Evolutionary conservation across 257 asterid species (phyloP).

Genomic region (Nyctanthes arbortristis): DNA sequence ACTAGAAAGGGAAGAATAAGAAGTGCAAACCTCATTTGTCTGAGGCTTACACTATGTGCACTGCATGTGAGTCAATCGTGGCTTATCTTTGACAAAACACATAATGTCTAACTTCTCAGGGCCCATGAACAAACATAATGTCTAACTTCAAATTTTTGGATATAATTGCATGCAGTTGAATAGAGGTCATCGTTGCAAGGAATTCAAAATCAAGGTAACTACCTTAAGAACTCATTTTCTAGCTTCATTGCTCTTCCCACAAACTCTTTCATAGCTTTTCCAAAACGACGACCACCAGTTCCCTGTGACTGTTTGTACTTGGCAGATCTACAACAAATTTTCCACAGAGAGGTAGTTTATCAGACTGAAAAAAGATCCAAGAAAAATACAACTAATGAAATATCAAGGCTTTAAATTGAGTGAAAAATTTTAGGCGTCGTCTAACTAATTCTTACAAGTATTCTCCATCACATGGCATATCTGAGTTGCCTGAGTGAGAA

Average conservation of each 20-base stretch:
- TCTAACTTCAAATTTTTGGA: background rate
- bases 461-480: constrained; percentile 25
- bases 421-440: constrained; percentile 18
- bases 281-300: constrained; percentile 35
- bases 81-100: too few relatives aligned
- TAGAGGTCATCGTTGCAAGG: background rate
- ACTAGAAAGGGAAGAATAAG: background rate
- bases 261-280: constrained; percentile 42
- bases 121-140: background rate
- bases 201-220: constrained; percentile 12
- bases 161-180: background rate
- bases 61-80: too few relatives aligned
- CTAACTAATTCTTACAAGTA: constrained; percentile 48
- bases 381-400: background rate
- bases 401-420: constrained; percentile 4
- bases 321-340: constrained; percentile 38
- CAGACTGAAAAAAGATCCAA: background rate
- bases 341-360: constrained; percentile 15
- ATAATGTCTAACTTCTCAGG: too few relatives aligned
- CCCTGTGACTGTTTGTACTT: constrained; percentile 33
- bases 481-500: constrained; percentile 36
- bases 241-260: constrained; percentile 58
- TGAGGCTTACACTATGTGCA: background rate
- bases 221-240: constrained; percentile 69
- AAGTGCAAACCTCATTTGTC: background rate